These are phyloP conservation scores for Puya raimondii DNA, from an alignment of 176 grass and related monocot genomes.

Conservation along the genomic window DNA sequence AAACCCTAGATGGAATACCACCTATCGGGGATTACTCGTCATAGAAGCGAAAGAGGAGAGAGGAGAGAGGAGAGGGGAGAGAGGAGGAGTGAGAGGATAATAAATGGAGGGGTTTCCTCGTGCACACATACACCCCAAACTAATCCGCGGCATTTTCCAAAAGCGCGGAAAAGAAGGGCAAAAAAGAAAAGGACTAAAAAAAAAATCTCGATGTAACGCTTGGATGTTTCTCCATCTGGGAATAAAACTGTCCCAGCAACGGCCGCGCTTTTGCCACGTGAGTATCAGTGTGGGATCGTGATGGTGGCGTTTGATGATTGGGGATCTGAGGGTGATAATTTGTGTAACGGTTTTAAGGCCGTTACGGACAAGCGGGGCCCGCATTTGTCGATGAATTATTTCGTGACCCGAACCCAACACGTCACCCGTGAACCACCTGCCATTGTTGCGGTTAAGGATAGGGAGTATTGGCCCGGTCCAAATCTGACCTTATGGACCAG, in stretches of 20 bases:
- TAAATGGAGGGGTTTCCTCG: background rate
- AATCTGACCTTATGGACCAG: no score
- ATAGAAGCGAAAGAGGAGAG: background rate
- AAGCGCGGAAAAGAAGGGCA: background rate
- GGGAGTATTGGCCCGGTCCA: no score
- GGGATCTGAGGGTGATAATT: background rate
- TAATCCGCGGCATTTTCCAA: background rate
- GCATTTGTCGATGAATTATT: background rate
- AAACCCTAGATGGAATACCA: background rate
- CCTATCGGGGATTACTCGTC: background rate
- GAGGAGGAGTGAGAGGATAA: background rate
- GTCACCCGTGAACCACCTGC: no score
- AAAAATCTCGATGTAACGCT: background rate
- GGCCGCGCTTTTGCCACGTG: background rate
- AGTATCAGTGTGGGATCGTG: background rate
- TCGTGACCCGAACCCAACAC: background rate
- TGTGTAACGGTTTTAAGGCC: no score
- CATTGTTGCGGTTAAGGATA: no score
- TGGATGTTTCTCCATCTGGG: constrained; percentile 2
- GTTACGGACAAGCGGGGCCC: background rate
- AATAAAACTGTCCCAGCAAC: background rate
- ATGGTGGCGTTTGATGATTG: background rate
- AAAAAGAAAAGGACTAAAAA: constrained; percentile 6
- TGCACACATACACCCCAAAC: background rate
- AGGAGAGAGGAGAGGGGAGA: background rate